Percentiles rank a stretch among this genome's conserved stretches.
Evolutionary conservation across 108 stramenopile species (phyloP).

Genomic region (Stephanodiscus minutulus): DNA sequence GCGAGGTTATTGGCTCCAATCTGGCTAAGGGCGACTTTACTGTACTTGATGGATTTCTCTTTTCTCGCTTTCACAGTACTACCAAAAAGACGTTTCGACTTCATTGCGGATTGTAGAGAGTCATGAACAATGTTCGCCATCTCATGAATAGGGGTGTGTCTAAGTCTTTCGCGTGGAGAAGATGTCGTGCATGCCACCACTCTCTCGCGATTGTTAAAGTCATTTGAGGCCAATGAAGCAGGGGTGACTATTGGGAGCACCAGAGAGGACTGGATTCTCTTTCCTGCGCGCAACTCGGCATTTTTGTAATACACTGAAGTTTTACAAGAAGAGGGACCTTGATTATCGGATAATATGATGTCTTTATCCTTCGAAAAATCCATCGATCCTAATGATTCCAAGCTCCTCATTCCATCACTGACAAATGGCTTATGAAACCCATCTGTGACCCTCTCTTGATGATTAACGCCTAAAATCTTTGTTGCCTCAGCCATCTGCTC

Average conservation of each 20-base stretch:
- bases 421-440: not conserved
- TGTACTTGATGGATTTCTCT: not conserved
- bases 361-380: too few relatives aligned
- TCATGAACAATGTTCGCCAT: slow-evolving; percentile 1
- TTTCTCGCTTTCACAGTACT: not conserved
- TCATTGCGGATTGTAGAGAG: slow-evolving; percentile 31
- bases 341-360: too few relatives aligned
- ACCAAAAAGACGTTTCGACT: slow-evolving; percentile 47
- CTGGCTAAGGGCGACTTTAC: slow-evolving; percentile 24
- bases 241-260: not conserved
- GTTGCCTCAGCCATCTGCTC: slow-evolving; percentile 30
- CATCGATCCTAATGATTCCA: not conserved
- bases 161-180: slow-evolving; percentile 10
- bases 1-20: slow-evolving; percentile 26
- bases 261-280: too few relatives aligned
- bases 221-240: not conserved
- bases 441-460: not conserved
- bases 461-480: slow-evolving; percentile 25
- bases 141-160: slow-evolving; percentile 35
- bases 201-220: not conserved
- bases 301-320: not conserved
- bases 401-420: not conserved
- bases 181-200: not conserved
- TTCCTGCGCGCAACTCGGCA: too few relatives aligned
- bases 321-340: not conserved